Base-by-base conservation (phyloP, 805 yeast genomes). In the Trichomonascus vanleenenianus region DNA sequence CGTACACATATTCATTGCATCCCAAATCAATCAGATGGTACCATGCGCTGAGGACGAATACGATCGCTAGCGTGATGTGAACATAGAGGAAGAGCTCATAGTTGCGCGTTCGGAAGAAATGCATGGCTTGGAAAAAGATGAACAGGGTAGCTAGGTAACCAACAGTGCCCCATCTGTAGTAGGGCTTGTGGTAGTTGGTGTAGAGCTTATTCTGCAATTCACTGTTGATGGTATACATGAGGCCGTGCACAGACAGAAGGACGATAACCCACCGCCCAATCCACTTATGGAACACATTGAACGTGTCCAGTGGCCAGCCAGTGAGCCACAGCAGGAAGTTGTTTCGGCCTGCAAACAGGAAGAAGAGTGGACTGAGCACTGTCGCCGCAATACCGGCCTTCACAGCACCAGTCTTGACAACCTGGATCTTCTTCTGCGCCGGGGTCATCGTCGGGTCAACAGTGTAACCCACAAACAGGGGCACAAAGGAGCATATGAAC, bases 331-430 rank as follows among this genome's bases (percentile, higher is more conserved):
- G 73, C 56, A 85, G 67, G 16, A 85, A 76, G 56, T 83, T 85
- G 60, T 85, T 85, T 55, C 93, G 68, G 27, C 83, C 82, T 3
- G 72, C 79, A 64, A 85, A 91, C 46, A 74, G 64, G 63, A 81
- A 80, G 2, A 59, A 46, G 34, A 62, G 48, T 7, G 62, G 65
- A 0, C 67, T 43, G 57, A 76, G 65, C 4, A 66, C 86, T 45
- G 73, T 64, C 63, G 80, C 80, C 3, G 57, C 45, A 38, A 57
- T 51, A 6, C 61, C 64, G 1, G 66, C 43, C 56, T 76, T 58
- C 10, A 64, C 86, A 4, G 71, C 74, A 45, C 61, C 2, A 53
- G 58, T 16, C 15, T 25, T 20, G 31, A 14, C 7, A 38, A 16
- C 8, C 15, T 7, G 11, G 2, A 2, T n/a, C 40, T 14, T 14